A percentile compares a stretch with the other conserved stretches of the same genome.
Evolutionary conservation across 495 filamentous ascomycete species (phyloP).

Genomic region (Penicillium mononematosum): DNA sequence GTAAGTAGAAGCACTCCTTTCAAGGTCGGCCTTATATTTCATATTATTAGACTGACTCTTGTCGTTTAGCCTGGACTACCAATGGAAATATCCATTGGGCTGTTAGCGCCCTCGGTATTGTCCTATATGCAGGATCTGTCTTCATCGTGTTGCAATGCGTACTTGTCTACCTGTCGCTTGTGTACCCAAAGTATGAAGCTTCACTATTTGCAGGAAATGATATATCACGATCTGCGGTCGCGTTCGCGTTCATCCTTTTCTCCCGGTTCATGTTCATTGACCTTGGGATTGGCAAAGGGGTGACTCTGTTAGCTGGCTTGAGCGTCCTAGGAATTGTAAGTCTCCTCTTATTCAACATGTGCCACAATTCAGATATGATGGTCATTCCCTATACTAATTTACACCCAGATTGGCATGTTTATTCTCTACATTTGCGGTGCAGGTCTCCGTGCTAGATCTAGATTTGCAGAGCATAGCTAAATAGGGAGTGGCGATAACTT

Average conservation of each 20-base stretch:
- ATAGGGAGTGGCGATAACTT: background rate
- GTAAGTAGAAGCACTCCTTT: background rate
- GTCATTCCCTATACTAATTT: background rate
- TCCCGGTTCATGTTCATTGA: conserved; percentile 1
- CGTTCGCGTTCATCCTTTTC: conserved; percentile 10
- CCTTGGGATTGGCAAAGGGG: conserved; percentile 6
- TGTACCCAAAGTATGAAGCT: conserved; percentile 58
- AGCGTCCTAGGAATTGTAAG: conserved; percentile 1
- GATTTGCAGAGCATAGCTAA: background rate
- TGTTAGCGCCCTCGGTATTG: conserved; percentile 51
- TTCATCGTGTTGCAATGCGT: conserved; percentile 56
- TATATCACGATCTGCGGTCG: conserved; percentile 34
- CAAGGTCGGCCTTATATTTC: too few species aligned
- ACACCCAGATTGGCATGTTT: background rate
- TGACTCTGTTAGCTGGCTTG: conserved; percentile 6
- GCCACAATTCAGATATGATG: background rate
- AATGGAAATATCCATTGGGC: conserved; percentile 47
- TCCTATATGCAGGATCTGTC: conserved; percentile 39
- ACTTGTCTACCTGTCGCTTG: conserved; percentile 52
- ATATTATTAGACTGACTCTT: background rate
- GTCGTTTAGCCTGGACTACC: conserved; percentile 7
- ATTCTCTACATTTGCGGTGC: background rate
- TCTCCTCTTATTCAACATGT: background rate
- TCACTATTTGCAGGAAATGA: conserved; percentile 53
- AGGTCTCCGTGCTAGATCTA: background rate